phyloP scores from a whole-genome alignment of 108 stramenopile species.

The Skeletonema grethae region DNA sequence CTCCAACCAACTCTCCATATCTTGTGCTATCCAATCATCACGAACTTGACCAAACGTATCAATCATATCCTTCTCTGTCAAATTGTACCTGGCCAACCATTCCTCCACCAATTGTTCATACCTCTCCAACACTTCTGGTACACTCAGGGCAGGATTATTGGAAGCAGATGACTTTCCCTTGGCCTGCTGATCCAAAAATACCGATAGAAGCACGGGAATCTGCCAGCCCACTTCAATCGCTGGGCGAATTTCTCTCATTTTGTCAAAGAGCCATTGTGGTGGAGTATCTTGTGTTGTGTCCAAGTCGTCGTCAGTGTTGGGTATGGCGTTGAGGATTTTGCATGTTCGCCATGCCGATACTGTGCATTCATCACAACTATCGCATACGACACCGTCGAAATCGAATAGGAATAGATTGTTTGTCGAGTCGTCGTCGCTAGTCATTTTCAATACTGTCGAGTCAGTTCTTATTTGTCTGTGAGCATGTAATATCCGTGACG shows the following conservation, averaged over 20 bases:
- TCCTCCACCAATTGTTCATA: constrained; percentile 33
- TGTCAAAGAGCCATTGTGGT: constrained; percentile 45
- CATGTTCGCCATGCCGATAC: constrained; percentile 45
- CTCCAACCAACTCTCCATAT: constrained; percentile 39
- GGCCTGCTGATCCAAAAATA: constrained; percentile 29
- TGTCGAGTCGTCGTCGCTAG: background rate
- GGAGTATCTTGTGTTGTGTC: constrained; percentile 11
- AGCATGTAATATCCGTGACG: background rate
- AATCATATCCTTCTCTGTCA: constrained; percentile 39
- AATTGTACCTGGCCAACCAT: constrained; percentile 21
- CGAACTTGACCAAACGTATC: constrained; percentile 40
- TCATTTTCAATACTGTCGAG: background rate
- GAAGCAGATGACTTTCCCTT: constrained; percentile 3
- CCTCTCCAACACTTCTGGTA: constrained; percentile 32
- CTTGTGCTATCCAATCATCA: constrained; percentile 44
- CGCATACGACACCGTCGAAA: constrained; percentile 42
- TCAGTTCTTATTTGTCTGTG: background rate
- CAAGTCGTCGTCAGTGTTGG: background rate
- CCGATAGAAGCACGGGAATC: constrained; percentile 40
- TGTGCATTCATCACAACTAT: constrained; percentile 47
- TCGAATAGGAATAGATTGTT: constrained; percentile 31
- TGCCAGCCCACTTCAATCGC: constrained; percentile 52
- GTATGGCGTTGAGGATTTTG: constrained; percentile 27
- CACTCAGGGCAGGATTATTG: constrained; percentile 31
- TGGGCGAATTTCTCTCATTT: constrained; percentile 49